Base-by-base conservation (phyloP, 768 basidiomycete species). In the Agrocybe chaxingu region DNA sequence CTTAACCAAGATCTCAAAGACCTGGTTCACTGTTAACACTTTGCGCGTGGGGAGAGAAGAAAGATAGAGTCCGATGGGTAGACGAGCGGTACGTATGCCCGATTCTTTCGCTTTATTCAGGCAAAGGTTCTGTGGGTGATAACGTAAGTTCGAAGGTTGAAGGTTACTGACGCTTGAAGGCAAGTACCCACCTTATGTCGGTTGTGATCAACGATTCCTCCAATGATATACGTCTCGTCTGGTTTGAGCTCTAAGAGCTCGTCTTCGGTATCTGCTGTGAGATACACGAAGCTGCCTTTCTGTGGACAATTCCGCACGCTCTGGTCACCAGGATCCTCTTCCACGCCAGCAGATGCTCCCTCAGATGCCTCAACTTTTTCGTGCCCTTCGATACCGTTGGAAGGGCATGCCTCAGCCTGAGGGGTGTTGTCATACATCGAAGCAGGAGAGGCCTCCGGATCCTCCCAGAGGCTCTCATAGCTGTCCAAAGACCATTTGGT, bases 1-100 rank as follows among this genome's bases (percentile, higher is more conserved):
- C 57, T 85, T 82, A 13, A 94, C 67, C 49, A 99, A 74, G 57
- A 98, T 97, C 66, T 96, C 92, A 62, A 95, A 90, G 24, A 89
- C 87, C 70, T 98, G 97, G 67, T 99, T 98, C 47, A 99, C 94
- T 1, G 97, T 99, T 55, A 99, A 75, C 31, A 99, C 93, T 62
- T 98, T 98, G 54, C 97, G 84, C 8, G 95, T 94, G 31, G 86
- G 79, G 50, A 99, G 74, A 42, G 87, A 79, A 39, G 86, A 77
- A 33, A 98, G 73, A 65, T 91, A 97, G 48, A 84, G 86, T n/a
- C 93, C 91, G 48, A 99, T 98, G 3, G 97, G 97, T 48, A 99
- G 80, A 44, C 90, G 85, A 3, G 94, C 97, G 36, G 92, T 88
- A 38, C 85, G 80, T 48, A 98, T 79, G 4, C 80, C 80, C 34